These are phyloP conservation scores for Wickerhamiella cacticola DNA, from an alignment of 805 yeast genomes.

Conservation along the genomic window DNA sequence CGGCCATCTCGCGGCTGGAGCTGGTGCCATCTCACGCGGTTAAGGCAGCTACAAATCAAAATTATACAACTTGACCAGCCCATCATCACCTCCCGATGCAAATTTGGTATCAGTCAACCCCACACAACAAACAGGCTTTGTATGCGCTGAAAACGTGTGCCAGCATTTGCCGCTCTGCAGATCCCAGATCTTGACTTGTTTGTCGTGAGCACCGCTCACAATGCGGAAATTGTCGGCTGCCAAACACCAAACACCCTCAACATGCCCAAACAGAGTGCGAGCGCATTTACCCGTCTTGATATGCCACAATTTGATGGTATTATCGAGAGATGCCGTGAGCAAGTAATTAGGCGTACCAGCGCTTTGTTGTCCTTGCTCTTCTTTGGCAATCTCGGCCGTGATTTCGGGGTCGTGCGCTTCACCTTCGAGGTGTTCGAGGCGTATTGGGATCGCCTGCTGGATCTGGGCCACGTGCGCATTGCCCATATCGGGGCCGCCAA, in stretches of 20 bases:
- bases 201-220: slow-evolving; percentile 89
- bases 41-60: slow-evolving; percentile 36
- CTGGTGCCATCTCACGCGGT: not conserved
- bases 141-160: slow-evolving; percentile 77
- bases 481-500: slow-evolving; percentile 48
- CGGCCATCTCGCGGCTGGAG: not conserved
- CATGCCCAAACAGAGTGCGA: slow-evolving; percentile 92
- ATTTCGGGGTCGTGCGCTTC: slow-evolving; percentile 22
- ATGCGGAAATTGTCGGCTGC: slow-evolving; percentile 93
- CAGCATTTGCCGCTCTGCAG: slow-evolving; percentile 86
- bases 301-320: slow-evolving; percentile 89
- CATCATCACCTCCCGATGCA: slow-evolving; percentile 83
- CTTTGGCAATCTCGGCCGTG: slow-evolving; percentile 12
- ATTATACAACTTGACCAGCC: slow-evolving; percentile 71
- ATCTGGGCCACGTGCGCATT: slow-evolving; percentile 87
- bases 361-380: slow-evolving; percentile 16
- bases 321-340: slow-evolving; percentile 78
- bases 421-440: slow-evolving; percentile 55
- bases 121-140: slow-evolving; percentile 46
- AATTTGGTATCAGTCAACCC: slow-evolving; percentile 80
- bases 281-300: slow-evolving; percentile 75
- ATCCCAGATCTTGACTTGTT: slow-evolving; percentile 87
- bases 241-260: slow-evolving; percentile 96
- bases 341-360: slow-evolving; percentile 63
- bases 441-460: slow-evolving; percentile 80